phyloP scores from a whole-genome alignment of 768 basidiomycete species.

The Xerocomus spinulosus region DNA sequence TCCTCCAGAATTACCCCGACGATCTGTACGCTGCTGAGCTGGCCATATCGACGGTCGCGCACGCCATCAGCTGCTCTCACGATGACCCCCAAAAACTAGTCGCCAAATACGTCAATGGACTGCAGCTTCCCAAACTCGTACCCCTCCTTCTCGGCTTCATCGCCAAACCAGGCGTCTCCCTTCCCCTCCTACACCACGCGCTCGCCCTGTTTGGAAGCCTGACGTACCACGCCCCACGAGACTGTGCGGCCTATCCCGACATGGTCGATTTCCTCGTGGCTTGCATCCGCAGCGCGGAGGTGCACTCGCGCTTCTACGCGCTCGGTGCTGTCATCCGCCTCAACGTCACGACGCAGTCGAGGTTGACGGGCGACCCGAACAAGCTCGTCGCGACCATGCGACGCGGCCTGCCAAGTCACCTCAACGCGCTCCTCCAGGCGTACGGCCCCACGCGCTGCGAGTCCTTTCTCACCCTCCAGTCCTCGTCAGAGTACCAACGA shows the following conservation, averaged over 20 bases:
- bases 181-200: constrained; percentile 47
- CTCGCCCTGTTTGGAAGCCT: constrained; percentile 40
- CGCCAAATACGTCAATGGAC: constrained; percentile 31
- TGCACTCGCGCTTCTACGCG: constrained; percentile 48
- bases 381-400: constrained; percentile 41
- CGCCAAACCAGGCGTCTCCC: constrained; percentile 37
- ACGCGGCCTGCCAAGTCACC: constrained; percentile 42
- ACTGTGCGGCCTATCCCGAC: constrained; percentile 41
- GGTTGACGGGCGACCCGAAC: constrained; percentile 40
- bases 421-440: constrained; percentile 41
- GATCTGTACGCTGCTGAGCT: constrained; percentile 47
- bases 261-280: constrained; percentile 49
- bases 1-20: constrained; percentile 46
- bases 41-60: constrained; percentile 45
- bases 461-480: constrained; percentile 37
- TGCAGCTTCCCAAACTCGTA: constrained; percentile 42
- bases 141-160: constrained; percentile 39
- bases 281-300: constrained; percentile 45
- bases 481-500: constrained; percentile 40
- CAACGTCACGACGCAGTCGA: constrained; percentile 42
- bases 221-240: constrained; percentile 40
- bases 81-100: constrained; percentile 34
- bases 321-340: constrained; percentile 50
- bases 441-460: constrained; percentile 50
- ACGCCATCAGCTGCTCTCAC: constrained; percentile 42